A percentile compares a stretch with the other conserved stretches of the same genome.
Evolutionary conservation across 1,284 basidiomycete species (phyloP).

Genomic region (Exobasidium cylindrosporum): DNA sequence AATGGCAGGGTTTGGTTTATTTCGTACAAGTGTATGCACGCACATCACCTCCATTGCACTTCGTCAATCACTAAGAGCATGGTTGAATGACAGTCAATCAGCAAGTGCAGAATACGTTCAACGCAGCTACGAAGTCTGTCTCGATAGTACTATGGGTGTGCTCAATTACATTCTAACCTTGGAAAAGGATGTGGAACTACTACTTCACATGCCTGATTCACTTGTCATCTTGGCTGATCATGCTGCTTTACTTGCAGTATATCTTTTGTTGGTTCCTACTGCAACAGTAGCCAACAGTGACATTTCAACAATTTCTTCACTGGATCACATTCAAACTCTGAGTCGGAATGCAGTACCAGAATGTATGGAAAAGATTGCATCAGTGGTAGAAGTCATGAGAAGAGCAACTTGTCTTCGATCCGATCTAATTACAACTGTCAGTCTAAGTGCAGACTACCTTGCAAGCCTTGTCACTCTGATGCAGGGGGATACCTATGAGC

Average conservation of each 20-base stretch:
- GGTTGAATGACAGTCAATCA: background rate
- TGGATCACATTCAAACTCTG: no score
- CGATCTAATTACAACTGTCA: background rate
- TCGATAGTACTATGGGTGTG: constrained; percentile 30
- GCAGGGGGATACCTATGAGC: background rate
- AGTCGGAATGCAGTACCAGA: no score
- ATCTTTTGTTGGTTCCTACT: constrained; percentile 16
- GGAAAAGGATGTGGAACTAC: constrained; percentile 16
- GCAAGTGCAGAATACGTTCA: constrained; percentile 30
- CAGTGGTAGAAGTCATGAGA: background rate
- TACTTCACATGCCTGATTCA: constrained; percentile 35
- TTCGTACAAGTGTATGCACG: constrained; percentile 32
- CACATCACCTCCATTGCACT: constrained; percentile 34
- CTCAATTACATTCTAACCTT: constrained; percentile 27
- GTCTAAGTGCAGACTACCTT: background rate
- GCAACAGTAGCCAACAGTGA: background rate
- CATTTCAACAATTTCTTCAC: no score
- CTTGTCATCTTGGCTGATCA: constrained; percentile 35
- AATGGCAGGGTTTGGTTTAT: constrained; percentile 25
- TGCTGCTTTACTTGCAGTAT: constrained; percentile 32
- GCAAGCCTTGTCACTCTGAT: background rate
- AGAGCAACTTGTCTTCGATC: background rate
- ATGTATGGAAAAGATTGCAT: background rate
- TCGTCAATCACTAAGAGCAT: constrained; percentile 23
- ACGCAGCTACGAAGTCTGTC: constrained; percentile 31